Evolutionary conservation across 2,329 filamentous ascomycete species (phyloP), one percentile per base, ranked within the genome.

Genomic region (Aureobasidium sp.): DNA sequence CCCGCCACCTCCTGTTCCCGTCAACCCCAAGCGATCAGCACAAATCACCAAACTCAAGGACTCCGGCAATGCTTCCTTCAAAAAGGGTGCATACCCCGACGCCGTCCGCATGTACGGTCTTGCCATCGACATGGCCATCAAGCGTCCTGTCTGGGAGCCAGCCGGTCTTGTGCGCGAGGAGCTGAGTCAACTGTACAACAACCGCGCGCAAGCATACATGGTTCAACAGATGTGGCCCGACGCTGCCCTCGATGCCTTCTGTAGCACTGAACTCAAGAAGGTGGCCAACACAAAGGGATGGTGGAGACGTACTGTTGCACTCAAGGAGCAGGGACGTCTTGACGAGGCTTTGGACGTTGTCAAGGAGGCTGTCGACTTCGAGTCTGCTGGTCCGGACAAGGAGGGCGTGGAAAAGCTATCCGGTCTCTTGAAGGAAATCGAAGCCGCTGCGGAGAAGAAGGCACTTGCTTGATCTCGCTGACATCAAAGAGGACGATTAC

Each of bases 21-120:
- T 97, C 65, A 95, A 96, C 80, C 92, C 91, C 57, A 96, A 97
- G 78, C 90, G 93, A 71, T 87, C 84, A 66, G 91, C 90, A 39
- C 86, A 92, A 72, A 89, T 99, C 75, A 85, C 81, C 76, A 97
- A 97, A 78, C 86, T 97, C 67, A 90, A 91, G 73, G 94, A 97
- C 74, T 83, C 83, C 62, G 93, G 91, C 69, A 96, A 96, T 79
- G 78, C 78, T 63, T 85, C 89, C 68, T 93, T 90, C 80, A 88
- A 90, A 75, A 92, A 93, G 76, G 83, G 83, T 68, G 82, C 85
- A 67, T 85, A 88, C 77, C 76, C 75, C 61, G 90, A 95, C 60
- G 93, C 93, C 3, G 81, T 91, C 67, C 86, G 86, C 67, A 82
- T 92, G 67, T 97, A 97, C 79, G 83, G 83, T 0, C 83, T 93